Evolutionary conservation across 2,329 filamentous ascomycete species (phyloP).

Genomic region (Aureobasidium sp.): DNA sequence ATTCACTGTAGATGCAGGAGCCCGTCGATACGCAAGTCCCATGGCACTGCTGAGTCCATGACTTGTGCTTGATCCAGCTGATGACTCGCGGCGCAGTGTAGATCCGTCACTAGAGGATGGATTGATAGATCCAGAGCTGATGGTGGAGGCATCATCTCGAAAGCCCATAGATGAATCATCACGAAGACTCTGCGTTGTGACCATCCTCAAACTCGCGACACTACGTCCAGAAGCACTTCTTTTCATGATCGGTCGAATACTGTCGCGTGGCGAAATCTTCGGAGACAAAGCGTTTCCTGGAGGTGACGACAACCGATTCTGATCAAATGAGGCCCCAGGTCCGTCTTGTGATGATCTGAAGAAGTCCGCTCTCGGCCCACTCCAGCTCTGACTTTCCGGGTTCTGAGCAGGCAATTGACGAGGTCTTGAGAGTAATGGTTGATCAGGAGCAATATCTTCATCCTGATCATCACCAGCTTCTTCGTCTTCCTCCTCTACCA

Average conservation of each 20-base stretch:
- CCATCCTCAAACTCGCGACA: not conserved
- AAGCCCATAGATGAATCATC: conserved; percentile 10
- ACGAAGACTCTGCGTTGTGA: conserved; percentile 10
- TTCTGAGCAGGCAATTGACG: not conserved
- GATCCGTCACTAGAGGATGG: conserved; percentile 17
- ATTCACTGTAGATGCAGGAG: conserved; percentile 24
- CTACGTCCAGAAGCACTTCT: conserved; percentile 14
- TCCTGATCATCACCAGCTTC: not conserved
- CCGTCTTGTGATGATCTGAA: conserved; percentile 6
- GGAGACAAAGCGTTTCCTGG: conserved; percentile 1
- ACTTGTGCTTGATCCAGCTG: conserved; percentile 20
- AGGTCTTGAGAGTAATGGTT: not conserved
- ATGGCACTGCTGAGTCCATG: conserved; percentile 20
- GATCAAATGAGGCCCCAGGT: conserved; percentile 3
- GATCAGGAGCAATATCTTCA: conserved; percentile 12
- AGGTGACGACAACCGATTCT: not conserved
- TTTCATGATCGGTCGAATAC: not conserved
- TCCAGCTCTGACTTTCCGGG: conserved; percentile 6
- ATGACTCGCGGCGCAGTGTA: conserved; percentile 19
- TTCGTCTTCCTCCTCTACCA: conserved; percentile 4
- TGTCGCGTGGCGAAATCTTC: not conserved
- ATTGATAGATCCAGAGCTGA: conserved; percentile 1
- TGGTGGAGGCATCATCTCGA: conserved; percentile 7
- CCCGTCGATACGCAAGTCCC: conserved; percentile 16
- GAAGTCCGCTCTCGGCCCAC: not conserved